Base-by-base conservation (phyloP, 2,329 filamentous ascomycete genomes). In the Parascedosporium putredinis region DNA sequence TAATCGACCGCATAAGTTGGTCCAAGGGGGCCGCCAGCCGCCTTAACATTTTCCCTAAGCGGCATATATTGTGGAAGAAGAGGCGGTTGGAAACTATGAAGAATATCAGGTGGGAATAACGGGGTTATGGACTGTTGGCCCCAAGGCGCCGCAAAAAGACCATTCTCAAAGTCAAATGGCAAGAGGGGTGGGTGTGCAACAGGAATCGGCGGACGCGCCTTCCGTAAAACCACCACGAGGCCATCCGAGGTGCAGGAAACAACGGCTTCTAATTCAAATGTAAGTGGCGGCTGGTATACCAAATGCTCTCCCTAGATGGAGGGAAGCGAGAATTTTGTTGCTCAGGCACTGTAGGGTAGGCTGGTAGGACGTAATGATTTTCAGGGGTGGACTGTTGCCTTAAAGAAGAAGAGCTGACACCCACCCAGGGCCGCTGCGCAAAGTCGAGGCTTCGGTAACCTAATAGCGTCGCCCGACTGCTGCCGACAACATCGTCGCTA, bases 181-280 rank as follows among this genome's bases (percentile, higher is more conserved):
- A 71, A 60, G 23, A 66, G 62, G 10, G 75, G 71, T 7, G 74
- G 72, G 50, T 79, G 71, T 3, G 75, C 65, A 10, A 71, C 69
- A 3, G 84, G 84, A 44, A 89, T 79, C 6, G 80, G 73, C 3
- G 86, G 83, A 23, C 85, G 78, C 22, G 88, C 88, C 55, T 78
- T 79, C 50, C 88, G 79, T 12, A 94, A 69, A 46, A 91, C 82
- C 6, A 94, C 87, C 2, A 94, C 87, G 1, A 95, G 71, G 1
- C 88, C 88, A 62, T 95, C 88, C 0, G 88, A 94, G 2, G 88
- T 88, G 65, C 88, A 95, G 0, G 88, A 94, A 4, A 95, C 83
- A n/a, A 95, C 87, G 2, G 88, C 88, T 66, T 95, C 88, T 3
- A 95, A 70, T 65, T 94, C 87, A 47, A 88, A 72, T 22, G 18